Evolutionary conservation across 495 filamentous ascomycete species (phyloP), one percentile per base, ranked within the genome.

Genomic region (Penicillium psychrofluorescens): DNA sequence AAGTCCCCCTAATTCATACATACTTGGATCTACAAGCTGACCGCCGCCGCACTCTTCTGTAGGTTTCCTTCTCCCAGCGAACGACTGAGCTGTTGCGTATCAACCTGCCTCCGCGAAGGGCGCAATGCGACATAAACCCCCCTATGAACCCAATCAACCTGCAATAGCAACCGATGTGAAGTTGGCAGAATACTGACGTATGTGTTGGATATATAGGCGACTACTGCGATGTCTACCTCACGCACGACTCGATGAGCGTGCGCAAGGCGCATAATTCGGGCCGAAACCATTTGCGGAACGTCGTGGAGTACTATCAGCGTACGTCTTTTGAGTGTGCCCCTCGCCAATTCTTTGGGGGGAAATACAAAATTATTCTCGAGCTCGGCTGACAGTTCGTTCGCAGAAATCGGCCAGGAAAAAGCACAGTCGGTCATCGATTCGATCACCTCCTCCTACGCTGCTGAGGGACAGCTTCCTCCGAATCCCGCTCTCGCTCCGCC

Each of bases 171-270:
- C 22, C 22, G 0, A 22, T 22, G 22, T 22, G 22, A 22, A 22
- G 4, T 6, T 22, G 38, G n/a, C 35, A 41, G 11, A 40, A 34
- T 42, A 42, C 41, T 47, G 39, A 50, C 48, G 31, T 32, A 40
- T 38, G 11, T 8, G 35, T 42, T 34, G 32, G 36, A 54, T 66
- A 50, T 50, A 69, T 65, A 87, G 90, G 92, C 76, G 92, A 98
- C 65, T 98, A 97, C 75, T 98, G 92, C 79, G 92, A 98, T 84
- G 94, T 98, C 65, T 98, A 98, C 77, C 86, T 98, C 53, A 98
- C 94, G 45, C 92, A 98, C 76, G 94, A 98, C 81, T 95, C 88
- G 11, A 98, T 97, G 90, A 95, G 88, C 71, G 92, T 98, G 59
- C 88, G 92, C 58, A 96, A 96, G 70, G 92, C 92, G 11, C 92